These are phyloP conservation scores for Corrigiola litoralis DNA, from an alignment of 179 eudicot species.

Conservation along the genomic window DNA sequence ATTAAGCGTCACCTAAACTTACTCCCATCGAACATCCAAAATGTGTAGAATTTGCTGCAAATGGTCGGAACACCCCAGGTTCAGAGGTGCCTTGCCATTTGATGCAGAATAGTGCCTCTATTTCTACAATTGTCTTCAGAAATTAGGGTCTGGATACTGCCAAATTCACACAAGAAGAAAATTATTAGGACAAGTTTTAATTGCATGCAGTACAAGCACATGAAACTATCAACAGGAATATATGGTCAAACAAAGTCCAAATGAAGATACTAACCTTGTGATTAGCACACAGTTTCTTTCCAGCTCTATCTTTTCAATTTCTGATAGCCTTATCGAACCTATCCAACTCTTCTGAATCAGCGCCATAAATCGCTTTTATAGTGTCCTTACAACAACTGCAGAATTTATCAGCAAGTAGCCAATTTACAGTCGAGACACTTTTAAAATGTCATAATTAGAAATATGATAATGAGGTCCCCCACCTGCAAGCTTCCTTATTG, in stretches of 20 bases:
- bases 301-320: constrained; percentile 23
- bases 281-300: neutral
- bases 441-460: neutral
- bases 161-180: neutral
- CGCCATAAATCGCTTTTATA: constrained; percentile 64
- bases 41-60: neutral
- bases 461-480: neutral
- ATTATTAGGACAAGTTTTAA: neutral
- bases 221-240: no score
- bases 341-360: constrained; percentile 57
- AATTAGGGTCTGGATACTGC: neutral
- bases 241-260: no score
- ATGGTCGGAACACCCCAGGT: neutral
- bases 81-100: neutral
- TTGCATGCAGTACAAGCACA: neutral
- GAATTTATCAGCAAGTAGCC: neutral
- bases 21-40: neutral
- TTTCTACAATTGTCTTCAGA: neutral
- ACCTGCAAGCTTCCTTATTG: constrained; percentile 96
- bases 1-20: neutral
- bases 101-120: neutral
- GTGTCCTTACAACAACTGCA: constrained; percentile 73
- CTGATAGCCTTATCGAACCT: constrained; percentile 54
- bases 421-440: neutral
- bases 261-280: neutral